Conservation (phyloP, 805 yeast genomes). For the Wickerhamomyces xylosicus region DNA sequence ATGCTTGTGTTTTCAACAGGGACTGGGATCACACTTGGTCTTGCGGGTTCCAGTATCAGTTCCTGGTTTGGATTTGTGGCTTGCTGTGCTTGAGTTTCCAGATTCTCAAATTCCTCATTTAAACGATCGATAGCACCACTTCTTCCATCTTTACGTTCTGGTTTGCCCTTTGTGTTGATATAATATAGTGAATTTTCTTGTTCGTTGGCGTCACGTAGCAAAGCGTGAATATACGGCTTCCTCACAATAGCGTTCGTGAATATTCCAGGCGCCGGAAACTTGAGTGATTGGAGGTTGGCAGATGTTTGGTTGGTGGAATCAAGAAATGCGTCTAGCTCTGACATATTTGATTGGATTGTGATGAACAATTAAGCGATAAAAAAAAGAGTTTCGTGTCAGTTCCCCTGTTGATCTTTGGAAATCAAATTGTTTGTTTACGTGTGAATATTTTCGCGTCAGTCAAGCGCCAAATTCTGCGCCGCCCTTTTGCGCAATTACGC, state of each 20-base stretch:
- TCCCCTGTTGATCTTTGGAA: no score
- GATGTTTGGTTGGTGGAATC: slow-evolving; percentile 6
- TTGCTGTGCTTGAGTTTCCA: slow-evolving; percentile 19
- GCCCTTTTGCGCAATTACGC: no score
- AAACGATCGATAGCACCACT: slow-evolving; percentile 25
- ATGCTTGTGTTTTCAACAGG: no score
- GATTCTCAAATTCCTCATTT: slow-evolving; percentile 24
- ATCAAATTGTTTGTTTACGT: no score
- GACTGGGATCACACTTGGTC: slow-evolving; percentile 14
- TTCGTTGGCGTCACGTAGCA: slow-evolving; percentile 49
- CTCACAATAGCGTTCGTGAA: slow-evolving; percentile 54
- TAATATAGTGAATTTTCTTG: slow-evolving; percentile 42
- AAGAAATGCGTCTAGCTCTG: not conserved
- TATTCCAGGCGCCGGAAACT: slow-evolving; percentile 48
- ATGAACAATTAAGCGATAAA: no score
- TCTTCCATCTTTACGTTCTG: slow-evolving; percentile 43
- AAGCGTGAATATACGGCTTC: slow-evolving; percentile 39
- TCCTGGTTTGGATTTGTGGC: slow-evolving; percentile 4
- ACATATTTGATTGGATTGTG: not conserved
- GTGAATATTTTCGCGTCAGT: no score
- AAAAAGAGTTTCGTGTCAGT: no score
- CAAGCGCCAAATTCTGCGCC: no score
- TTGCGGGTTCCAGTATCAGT: not conserved
- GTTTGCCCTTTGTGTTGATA: slow-evolving; percentile 26
- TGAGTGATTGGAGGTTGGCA: slow-evolving; percentile 19